Evolutionary conservation across 225 moss, liverwort and hornwort species (phyloP).

Genomic region (Physcomitrium patens): DNA sequence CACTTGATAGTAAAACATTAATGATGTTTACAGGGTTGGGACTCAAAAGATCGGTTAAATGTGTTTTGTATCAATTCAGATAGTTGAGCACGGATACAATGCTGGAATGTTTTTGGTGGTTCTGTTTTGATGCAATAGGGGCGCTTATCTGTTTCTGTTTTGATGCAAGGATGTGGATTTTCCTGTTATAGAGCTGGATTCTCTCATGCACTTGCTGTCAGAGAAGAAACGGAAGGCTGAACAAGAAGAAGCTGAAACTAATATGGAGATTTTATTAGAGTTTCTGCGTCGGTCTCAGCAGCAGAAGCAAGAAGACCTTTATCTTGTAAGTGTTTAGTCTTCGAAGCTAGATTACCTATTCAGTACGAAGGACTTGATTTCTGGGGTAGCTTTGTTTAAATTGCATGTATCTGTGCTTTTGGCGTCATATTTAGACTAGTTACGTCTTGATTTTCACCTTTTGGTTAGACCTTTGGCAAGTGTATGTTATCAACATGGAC

Average conservation of each 20-base stretch:
- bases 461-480: neutral
- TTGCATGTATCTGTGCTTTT: conserved; percentile 3
- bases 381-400: neutral
- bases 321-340: conserved; percentile 50
- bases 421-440: no score
- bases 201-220: conserved; percentile 63
- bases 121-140: conserved; percentile 3
- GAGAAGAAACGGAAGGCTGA: conserved; percentile 94
- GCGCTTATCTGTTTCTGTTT: conserved; percentile 24
- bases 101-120: neutral
- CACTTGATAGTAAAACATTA: no score
- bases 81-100: neutral
- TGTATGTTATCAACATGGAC: neutral
- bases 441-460: neutral
- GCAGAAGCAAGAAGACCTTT: conserved; percentile 78
- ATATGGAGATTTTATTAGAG: conserved; percentile 92
- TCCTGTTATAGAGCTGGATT: conserved; percentile 89
- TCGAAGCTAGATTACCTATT: neutral
- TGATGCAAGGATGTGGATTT: conserved; percentile 71
- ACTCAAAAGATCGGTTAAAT: no score
- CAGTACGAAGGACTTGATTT: neutral
- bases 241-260: conserved; percentile 90
- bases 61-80: neutral
- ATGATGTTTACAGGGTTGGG: no score
- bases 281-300: conserved; percentile 84